Percentiles rank a stretch among this genome's conserved stretches.
phyloP scores from a whole-genome alignment of 768 basidiomycete genomes.

The Lentinula raphanica region DNA sequence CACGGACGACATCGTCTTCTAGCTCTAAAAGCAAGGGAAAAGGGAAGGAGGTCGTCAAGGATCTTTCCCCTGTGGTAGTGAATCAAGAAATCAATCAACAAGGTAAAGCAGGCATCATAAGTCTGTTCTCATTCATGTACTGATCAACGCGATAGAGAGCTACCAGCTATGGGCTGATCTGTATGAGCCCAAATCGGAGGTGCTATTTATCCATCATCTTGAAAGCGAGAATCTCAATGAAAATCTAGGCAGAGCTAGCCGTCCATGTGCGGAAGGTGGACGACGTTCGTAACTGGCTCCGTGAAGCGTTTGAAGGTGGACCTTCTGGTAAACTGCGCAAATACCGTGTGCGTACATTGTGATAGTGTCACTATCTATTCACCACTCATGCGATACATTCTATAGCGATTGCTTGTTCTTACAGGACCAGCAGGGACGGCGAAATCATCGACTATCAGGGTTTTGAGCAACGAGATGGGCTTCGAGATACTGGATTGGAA shows the following conservation, averaged over 20 bases:
- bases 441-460: slow-evolving; percentile 81
- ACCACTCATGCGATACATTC: neutral
- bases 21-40: slow-evolving; percentile 15
- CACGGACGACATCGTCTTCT: neutral
- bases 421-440: slow-evolving; percentile 88
- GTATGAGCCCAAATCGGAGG: slow-evolving; percentile 58
- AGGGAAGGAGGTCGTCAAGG: slow-evolving; percentile 11
- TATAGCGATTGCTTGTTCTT: slow-evolving; percentile 74
- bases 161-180: slow-evolving; percentile 57
- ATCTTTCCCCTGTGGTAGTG: neutral
- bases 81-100: slow-evolving; percentile 7
- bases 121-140: neutral
- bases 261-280: slow-evolving; percentile 78
- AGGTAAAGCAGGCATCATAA: slow-evolving; percentile 9
- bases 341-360: slow-evolving; percentile 58
- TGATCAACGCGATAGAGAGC: slow-evolving; percentile 17
- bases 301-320: slow-evolving; percentile 66
- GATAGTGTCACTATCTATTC: no score
- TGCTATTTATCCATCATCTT: slow-evolving; percentile 15
- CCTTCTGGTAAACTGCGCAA: slow-evolving; percentile 59
- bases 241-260: slow-evolving; percentile 59
- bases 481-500: slow-evolving; percentile 87
- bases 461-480: slow-evolving; percentile 68
- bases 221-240: slow-evolving; percentile 2
- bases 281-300: slow-evolving; percentile 70